phyloP scores from a whole-genome alignment of 1,284 basidiomycete genomes.

The Lignosus rhinocerotis region DNA sequence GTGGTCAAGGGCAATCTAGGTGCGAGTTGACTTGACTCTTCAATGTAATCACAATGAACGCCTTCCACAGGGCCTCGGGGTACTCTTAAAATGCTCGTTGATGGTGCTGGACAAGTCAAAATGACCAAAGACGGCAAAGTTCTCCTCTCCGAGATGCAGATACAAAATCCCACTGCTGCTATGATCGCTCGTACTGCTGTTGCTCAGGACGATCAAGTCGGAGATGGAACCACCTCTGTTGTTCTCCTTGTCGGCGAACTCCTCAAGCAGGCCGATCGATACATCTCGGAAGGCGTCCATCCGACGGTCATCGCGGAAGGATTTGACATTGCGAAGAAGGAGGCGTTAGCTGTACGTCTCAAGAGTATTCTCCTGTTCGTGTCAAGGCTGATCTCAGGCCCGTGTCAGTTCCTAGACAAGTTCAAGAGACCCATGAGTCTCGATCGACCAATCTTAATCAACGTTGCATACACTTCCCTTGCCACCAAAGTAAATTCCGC shows the following conservation, averaged over 20 bases:
- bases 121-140: slow-evolving; percentile 99
- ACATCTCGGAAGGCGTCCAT: slow-evolving; percentile 97
- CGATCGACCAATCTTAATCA: slow-evolving; percentile 89
- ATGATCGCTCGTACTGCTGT: slow-evolving; percentile 99
- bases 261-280: slow-evolving; percentile 97
- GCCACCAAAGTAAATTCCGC: slow-evolving; percentile 88
- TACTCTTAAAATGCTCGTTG: slow-evolving; percentile 99
- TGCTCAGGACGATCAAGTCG: slow-evolving; percentile 98
- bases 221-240: slow-evolving; percentile 97
- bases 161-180: slow-evolving; percentile 98
- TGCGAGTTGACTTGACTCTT: slow-evolving; percentile 35
- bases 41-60: slow-evolving; percentile 1
- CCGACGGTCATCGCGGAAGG: slow-evolving; percentile 95
- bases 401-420: slow-evolving; percentile 81
- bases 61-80: slow-evolving; percentile 77
- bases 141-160: slow-evolving; percentile 99
- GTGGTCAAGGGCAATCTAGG: slow-evolving; percentile 98
- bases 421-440: slow-evolving; percentile 80
- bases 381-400: background rate
- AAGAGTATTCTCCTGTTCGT: background rate
- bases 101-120: slow-evolving; percentile 99
- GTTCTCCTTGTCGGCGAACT: slow-evolving; percentile 97
- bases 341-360: slow-evolving; percentile 75
- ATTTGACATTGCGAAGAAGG: slow-evolving; percentile 97
- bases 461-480: slow-evolving; percentile 93